Evolutionary conservation across 1,284 basidiomycete species (phyloP).

Genomic region (Schizophyllum amplum): DNA sequence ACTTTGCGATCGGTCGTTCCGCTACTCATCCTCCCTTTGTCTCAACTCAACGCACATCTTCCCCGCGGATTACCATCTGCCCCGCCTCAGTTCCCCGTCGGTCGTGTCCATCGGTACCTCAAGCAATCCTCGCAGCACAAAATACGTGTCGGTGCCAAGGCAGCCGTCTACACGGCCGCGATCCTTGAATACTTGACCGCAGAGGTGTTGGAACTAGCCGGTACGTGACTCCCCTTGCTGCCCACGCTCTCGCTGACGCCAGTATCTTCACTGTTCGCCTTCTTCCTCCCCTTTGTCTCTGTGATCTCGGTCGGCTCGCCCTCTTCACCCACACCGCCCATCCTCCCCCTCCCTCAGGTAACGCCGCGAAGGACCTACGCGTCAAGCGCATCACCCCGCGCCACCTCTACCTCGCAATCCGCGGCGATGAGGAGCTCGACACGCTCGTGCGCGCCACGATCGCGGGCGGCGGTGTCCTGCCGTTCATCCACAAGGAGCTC

Average conservation of each 20-base stretch:
- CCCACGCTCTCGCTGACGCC: too few species aligned
- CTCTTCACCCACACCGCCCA: background rate
- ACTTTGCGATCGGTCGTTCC: background rate
- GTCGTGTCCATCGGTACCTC: constrained; percentile 92
- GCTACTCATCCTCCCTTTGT: background rate
- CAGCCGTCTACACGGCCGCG: constrained; percentile 87
- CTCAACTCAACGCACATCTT: background rate
- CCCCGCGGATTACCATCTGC: background rate
- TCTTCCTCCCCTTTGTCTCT: too few species aligned
- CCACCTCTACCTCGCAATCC: constrained; percentile 88
- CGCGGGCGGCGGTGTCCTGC: constrained; percentile 77
- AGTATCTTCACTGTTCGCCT: too few species aligned
- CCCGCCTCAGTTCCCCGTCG: constrained; percentile 71
- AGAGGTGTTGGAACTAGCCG: constrained; percentile 87
- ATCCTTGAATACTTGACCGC: constrained; percentile 89
- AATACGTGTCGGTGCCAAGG: constrained; percentile 88
- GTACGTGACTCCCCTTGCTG: constrained; percentile 31
- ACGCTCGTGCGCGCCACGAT: constrained; percentile 66
- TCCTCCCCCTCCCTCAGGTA: constrained; percentile 44
- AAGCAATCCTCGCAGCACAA: constrained; percentile 92
- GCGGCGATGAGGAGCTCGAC: constrained; percentile 91
- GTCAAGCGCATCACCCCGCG: constrained; percentile 97
- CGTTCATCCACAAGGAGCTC: constrained; percentile 86
- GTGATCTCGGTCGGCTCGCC: background rate
- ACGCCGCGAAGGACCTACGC: constrained; percentile 92